Percentiles rank a stretch among this genome's conserved stretches.
Conservation (phyloP, 805 yeast species). For the Candida tibetensis region DNA sequence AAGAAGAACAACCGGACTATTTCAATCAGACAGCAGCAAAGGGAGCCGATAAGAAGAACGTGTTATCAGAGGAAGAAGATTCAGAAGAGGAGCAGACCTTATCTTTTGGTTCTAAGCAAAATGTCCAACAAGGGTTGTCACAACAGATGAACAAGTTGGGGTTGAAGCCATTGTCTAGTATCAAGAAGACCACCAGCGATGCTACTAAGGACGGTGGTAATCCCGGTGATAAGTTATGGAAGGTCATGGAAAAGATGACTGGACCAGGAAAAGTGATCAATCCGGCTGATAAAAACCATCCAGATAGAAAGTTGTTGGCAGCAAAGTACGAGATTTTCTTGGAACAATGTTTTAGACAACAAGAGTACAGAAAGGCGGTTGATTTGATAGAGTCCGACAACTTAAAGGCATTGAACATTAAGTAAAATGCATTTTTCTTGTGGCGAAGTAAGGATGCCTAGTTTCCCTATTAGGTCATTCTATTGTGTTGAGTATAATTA, state of each 20-base stretch:
- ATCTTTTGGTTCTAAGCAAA: constrained; percentile 59
- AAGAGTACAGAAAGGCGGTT: constrained; percentile 68
- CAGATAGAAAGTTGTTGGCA: constrained; percentile 68
- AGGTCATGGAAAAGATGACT: constrained; percentile 77
- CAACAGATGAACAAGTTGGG: constrained; percentile 38
- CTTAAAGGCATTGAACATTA: constrained; percentile 4
- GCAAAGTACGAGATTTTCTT: constrained; percentile 83
- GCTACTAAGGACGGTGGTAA: constrained; percentile 13
- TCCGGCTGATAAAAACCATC: constrained; percentile 57
- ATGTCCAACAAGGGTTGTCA: constrained; percentile 52
- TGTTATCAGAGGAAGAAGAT: constrained; percentile 20
- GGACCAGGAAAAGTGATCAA: constrained; percentile 77
- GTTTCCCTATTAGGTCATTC: no score
- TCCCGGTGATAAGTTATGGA: constrained; percentile 74
- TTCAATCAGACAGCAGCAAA: constrained; percentile 30
- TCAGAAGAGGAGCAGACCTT: constrained; percentile 50
- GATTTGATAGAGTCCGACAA: constrained; percentile 41
- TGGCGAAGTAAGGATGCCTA: no score
- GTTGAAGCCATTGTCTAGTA: constrained; percentile 40
- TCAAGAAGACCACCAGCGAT: constrained; percentile 17
- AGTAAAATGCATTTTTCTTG: no score
- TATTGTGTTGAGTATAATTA: no score
- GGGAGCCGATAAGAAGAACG: constrained; percentile 1
- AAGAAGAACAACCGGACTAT: constrained; percentile 38
- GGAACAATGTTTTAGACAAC: constrained; percentile 84